phyloP scores from a whole-genome alignment of 345 rosid species.

The Melastoma malabathricum region DNA sequence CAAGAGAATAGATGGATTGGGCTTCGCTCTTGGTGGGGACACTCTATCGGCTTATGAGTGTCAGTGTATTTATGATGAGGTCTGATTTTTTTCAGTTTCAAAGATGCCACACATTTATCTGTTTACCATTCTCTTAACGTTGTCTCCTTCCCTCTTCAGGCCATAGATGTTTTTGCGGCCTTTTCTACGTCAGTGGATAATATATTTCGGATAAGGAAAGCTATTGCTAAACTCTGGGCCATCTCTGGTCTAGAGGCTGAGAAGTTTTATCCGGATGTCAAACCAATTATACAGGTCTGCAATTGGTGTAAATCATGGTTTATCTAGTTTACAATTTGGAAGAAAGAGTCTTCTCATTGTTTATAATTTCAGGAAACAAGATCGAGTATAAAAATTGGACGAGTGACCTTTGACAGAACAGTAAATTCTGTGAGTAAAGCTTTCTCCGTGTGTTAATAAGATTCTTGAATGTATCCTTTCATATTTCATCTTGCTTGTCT shows the following conservation, averaged over 20 bases:
- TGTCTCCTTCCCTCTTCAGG: constrained; percentile 28
- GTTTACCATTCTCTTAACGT: background rate
- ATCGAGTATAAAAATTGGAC: constrained; percentile 51
- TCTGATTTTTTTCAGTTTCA: constrained; percentile 10
- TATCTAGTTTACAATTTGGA: constrained; percentile 4
- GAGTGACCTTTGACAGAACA: constrained; percentile 44
- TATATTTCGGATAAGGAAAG: constrained; percentile 34
- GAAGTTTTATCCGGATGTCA: constrained; percentile 28
- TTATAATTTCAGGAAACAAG: constrained; percentile 37
- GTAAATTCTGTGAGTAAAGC: constrained; percentile 31
- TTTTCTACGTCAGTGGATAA: constrained; percentile 38
- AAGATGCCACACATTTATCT: background rate
- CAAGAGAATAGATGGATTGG: constrained; percentile 49
- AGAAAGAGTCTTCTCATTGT: constrained; percentile 13
- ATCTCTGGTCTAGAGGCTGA: constrained; percentile 32
- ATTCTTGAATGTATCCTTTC: constrained; percentile 7
- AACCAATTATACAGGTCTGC: constrained; percentile 70
- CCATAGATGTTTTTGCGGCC: constrained; percentile 65
- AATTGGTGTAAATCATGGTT: constrained; percentile 8
- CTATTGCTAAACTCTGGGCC: constrained; percentile 51
- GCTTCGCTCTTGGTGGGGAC: constrained; percentile 8
- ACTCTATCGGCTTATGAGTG: constrained; percentile 36
- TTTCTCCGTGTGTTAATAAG: constrained; percentile 5
- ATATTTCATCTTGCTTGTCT: constrained; percentile 6
- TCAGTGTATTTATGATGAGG: constrained; percentile 64